A percentile compares a stretch with the other conserved stretches of the same genome.
These are phyloP conservation scores for Ogataea parapolymorpha DNA, from an alignment of 805 yeast species.

Conservation along the genomic window DNA sequence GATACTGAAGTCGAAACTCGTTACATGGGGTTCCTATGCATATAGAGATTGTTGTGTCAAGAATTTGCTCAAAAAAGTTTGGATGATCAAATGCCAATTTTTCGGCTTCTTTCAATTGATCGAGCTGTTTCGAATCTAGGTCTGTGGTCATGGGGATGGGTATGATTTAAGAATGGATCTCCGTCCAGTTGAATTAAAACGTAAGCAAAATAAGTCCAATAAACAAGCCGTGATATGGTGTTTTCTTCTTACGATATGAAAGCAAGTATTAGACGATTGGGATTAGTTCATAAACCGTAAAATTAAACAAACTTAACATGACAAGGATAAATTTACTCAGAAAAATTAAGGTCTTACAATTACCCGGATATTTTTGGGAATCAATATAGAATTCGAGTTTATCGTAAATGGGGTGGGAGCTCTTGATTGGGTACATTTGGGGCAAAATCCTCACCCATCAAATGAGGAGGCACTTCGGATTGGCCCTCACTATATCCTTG, in stretches of 20 bases:
- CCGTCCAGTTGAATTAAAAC: too few relatives aligned
- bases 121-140: constrained; percentile 13
- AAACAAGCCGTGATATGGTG: too few relatives aligned
- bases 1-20: constrained; percentile 18
- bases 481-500: constrained; percentile 4
- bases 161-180: too few relatives aligned
- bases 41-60: constrained; percentile 24
- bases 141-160: constrained; percentile 11
- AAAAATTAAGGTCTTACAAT: too few relatives aligned
- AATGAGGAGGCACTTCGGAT: constrained; percentile 5
- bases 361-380: background rate
- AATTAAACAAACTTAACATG: too few relatives aligned
- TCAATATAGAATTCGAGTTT: background rate
- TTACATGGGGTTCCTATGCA: constrained; percentile 15
- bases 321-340: too few relatives aligned
- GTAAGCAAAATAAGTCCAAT: too few relatives aligned
- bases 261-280: too few relatives aligned
- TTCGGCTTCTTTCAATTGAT: constrained; percentile 22
- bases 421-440: constrained; percentile 14
- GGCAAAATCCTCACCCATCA: constrained; percentile 3
- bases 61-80: constrained; percentile 18
- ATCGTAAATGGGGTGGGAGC: constrained; percentile 21
- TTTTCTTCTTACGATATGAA: too few relatives aligned
- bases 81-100: constrained; percentile 21
- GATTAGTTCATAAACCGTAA: too few relatives aligned